Evolutionary conservation across 139 green algal genomes (phyloP).

Genomic region (Trebouxia sp.): DNA sequence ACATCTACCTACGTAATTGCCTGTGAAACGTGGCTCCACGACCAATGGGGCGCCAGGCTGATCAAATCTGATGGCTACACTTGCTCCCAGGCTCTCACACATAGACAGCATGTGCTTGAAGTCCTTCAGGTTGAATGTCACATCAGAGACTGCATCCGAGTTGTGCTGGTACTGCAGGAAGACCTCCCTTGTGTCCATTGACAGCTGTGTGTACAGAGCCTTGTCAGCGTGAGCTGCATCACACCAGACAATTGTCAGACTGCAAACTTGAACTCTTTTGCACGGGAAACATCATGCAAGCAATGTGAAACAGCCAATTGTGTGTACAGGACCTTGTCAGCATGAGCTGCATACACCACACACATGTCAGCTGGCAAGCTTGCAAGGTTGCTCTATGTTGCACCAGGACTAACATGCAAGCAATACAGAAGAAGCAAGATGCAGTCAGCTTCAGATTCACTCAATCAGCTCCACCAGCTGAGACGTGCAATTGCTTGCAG

Average conservation of each 20-base stretch:
- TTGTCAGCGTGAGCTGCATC: constrained; percentile 47
- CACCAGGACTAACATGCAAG: too few species aligned
- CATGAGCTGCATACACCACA: too few species aligned
- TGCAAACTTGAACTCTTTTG: too few species aligned
- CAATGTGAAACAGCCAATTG: too few species aligned
- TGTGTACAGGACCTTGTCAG: too few species aligned
- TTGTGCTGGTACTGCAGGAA: constrained; percentile 66
- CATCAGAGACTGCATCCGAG: constrained; percentile 42
- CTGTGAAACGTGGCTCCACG: constrained; percentile 52
- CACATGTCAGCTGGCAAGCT: too few species aligned
- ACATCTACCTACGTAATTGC: background rate
- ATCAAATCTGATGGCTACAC: constrained; percentile 57
- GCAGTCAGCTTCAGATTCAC: too few species aligned
- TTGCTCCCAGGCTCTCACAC: constrained; percentile 51
- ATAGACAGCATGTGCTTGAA: constrained; percentile 66
- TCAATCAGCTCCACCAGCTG: too few species aligned
- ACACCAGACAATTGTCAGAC: background rate
- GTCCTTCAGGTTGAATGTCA: constrained; percentile 81
- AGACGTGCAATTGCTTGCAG: too few species aligned
- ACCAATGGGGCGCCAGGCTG: constrained; percentile 59
- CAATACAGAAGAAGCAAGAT: too few species aligned
- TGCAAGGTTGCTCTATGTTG: too few species aligned
- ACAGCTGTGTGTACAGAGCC: constrained; percentile 61
- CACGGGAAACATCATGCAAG: too few species aligned
- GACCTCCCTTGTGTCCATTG: constrained; percentile 55